Conservation (phyloP, 129 eudicot species). For the Rutidosis leptorrhynchoides region DNA sequence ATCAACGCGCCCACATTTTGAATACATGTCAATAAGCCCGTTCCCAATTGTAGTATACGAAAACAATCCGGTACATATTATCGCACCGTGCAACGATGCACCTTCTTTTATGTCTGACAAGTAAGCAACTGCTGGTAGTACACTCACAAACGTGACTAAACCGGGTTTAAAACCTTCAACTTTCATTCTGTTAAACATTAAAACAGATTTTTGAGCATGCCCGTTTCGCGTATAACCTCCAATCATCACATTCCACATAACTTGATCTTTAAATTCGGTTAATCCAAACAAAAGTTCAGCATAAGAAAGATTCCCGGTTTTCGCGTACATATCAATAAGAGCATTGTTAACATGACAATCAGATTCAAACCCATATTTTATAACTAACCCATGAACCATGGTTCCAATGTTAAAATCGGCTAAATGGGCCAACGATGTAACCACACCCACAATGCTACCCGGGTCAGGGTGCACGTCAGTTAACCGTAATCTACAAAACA, state of each 20-base stretch:
- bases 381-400: slow-evolving; percentile 47
- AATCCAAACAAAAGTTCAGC: slow-evolving; percentile 50
- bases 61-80: slow-evolving; percentile 41
- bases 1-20: slow-evolving; percentile 72
- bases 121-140: slow-evolving; percentile 57
- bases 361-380: slow-evolving; percentile 51
- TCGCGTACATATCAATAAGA: slow-evolving; percentile 71
- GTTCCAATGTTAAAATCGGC: slow-evolving; percentile 46
- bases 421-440: slow-evolving; percentile 47
- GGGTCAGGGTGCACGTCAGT: slow-evolving; percentile 49
- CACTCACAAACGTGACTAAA: slow-evolving; percentile 57
- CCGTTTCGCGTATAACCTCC: slow-evolving; percentile 44
- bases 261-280: slow-evolving; percentile 41
- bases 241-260: slow-evolving; percentile 66
- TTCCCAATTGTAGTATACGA: slow-evolving; percentile 41
- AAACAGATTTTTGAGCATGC: slow-evolving; percentile 42
- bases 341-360: slow-evolving; percentile 60
- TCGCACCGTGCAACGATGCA: slow-evolving; percentile 41
- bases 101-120: slow-evolving; percentile 58
- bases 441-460: slow-evolving; percentile 54
- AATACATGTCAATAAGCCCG: slow-evolving; percentile 65
- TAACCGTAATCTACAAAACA: slow-evolving; percentile 36
- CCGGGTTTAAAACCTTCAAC: slow-evolving; percentile 40
- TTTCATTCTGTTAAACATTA: slow-evolving; percentile 48
- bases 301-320: slow-evolving; percentile 45